These are phyloP conservation scores for Colletotrichum sp. DNA, from an alignment of 2,329 filamentous ascomycete genomes.

Conservation along the genomic window DNA sequence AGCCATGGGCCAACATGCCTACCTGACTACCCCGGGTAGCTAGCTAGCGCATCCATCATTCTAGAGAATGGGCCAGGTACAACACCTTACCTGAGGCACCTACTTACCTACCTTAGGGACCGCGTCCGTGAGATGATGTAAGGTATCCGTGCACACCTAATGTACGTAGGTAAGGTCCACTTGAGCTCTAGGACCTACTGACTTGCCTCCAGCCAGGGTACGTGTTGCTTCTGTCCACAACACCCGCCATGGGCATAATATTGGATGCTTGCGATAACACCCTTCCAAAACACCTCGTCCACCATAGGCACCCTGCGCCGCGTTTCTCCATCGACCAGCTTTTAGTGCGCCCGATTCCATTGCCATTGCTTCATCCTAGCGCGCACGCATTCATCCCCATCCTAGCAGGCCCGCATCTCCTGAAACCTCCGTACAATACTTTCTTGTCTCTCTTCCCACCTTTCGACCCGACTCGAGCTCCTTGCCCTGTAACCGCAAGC, in stretches of 20 bases:
- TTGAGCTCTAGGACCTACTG: not conserved
- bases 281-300: conserved; percentile 6
- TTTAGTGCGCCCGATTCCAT: not conserved
- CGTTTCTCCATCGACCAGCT: not conserved
- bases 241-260: conserved; percentile 1
- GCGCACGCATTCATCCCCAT: not conserved
- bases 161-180: not conserved
- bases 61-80: not conserved
- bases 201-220: not conserved
- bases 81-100: not conserved
- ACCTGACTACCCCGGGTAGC: not conserved
- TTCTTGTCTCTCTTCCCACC: not conserved
- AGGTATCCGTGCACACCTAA: not conserved
- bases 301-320: not conserved
- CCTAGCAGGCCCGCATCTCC: not conserved
- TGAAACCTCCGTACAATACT: not conserved
- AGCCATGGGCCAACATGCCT: no score
- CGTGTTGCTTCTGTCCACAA: not conserved
- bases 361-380: not conserved
- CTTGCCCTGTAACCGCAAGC: not conserved
- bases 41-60: not conserved
- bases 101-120: no score
- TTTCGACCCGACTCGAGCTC: not conserved
- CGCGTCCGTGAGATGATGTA: not conserved
- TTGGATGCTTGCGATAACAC: conserved; percentile 14